Evolutionary conservation across 768 basidiomycete species (phyloP).

Genomic region (Phylloporus sp.): DNA sequence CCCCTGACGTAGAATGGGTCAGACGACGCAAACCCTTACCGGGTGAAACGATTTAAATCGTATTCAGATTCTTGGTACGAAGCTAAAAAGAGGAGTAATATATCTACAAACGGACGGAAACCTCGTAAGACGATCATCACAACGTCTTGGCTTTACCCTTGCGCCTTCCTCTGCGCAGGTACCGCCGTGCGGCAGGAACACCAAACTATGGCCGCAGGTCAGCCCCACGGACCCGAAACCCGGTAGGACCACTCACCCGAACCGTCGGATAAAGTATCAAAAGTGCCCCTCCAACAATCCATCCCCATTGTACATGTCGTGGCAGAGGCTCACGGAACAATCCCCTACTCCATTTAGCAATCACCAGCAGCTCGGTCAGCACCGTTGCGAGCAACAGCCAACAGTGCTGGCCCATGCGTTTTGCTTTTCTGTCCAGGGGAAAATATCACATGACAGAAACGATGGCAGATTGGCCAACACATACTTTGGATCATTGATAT

Average conservation of each 20-base stretch:
- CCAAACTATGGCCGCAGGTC: constrained; percentile 54
- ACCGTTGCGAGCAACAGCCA: constrained; percentile 88
- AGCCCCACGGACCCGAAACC: constrained; percentile 1
- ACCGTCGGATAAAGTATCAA: constrained; percentile 67
- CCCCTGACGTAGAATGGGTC: background rate
- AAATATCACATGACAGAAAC: constrained; percentile 1
- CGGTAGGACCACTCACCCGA: constrained; percentile 44
- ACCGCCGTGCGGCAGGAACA: constrained; percentile 52
- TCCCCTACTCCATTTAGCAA: constrained; percentile 78
- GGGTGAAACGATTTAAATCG: background rate
- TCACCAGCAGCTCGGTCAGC: constrained; percentile 73
- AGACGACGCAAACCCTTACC: background rate
- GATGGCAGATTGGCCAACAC: constrained; percentile 13
- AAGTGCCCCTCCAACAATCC: constrained; percentile 54
- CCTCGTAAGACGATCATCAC: constrained; percentile 19
- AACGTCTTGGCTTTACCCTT: constrained; percentile 30
- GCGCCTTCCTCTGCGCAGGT: constrained; percentile 38
- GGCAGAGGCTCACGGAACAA: constrained; percentile 67
- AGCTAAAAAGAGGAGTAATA: background rate
- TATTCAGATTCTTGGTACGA: background rate
- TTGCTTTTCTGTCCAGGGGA: constrained; percentile 56
- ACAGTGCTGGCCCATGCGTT: constrained; percentile 85
- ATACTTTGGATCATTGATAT: constrained; percentile 78
- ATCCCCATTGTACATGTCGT: constrained; percentile 56
- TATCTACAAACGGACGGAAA: background rate